phyloP scores from a whole-genome alignment of 257 asterid species.

The Solanum megistacrolobum region DNA sequence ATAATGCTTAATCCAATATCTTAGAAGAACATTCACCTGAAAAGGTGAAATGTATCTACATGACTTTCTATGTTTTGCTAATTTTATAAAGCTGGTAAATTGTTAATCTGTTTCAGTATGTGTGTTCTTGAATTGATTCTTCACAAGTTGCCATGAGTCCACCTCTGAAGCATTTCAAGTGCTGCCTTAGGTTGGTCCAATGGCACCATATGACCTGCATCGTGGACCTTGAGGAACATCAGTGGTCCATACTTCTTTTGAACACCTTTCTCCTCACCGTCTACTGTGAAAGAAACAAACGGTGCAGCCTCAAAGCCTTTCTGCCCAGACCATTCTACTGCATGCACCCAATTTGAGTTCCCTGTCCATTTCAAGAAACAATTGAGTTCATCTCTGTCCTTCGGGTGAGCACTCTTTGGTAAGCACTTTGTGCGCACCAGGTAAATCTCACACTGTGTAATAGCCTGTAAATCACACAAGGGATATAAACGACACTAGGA shows the following conservation, averaged over 20 bases:
- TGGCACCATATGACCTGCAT: conserved; percentile 77
- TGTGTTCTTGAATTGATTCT: conserved; percentile 1
- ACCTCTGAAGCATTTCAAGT: conserved; percentile 50
- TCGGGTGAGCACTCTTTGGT: too few species aligned
- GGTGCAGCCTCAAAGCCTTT: neutral
- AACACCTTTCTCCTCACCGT: conserved; percentile 32
- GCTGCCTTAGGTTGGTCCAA: conserved; percentile 75
- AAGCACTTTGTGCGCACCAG: too few species aligned
- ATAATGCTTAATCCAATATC: neutral
- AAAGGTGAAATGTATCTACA: neutral
- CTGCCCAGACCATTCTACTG: neutral
- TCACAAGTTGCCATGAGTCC: conserved; percentile 29
- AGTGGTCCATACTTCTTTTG: conserved; percentile 44
- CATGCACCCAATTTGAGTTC: neutral
- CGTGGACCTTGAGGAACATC: conserved; percentile 47
- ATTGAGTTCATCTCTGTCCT: too few species aligned
- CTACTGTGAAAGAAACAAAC: conserved; percentile 31
- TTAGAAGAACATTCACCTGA: neutral
- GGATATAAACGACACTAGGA: too few species aligned
- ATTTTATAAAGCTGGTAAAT: neutral
- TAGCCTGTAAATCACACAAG: too few species aligned
- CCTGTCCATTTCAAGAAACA: neutral
- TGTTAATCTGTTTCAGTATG: neutral
- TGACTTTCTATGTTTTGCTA: neutral
- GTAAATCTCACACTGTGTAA: too few species aligned